Evolutionary conservation across 371 early-diverging fungal genomes (phyloP), one percentile per base, ranked within the genome.

Genomic region (Apophysomyces elegans): DNA sequence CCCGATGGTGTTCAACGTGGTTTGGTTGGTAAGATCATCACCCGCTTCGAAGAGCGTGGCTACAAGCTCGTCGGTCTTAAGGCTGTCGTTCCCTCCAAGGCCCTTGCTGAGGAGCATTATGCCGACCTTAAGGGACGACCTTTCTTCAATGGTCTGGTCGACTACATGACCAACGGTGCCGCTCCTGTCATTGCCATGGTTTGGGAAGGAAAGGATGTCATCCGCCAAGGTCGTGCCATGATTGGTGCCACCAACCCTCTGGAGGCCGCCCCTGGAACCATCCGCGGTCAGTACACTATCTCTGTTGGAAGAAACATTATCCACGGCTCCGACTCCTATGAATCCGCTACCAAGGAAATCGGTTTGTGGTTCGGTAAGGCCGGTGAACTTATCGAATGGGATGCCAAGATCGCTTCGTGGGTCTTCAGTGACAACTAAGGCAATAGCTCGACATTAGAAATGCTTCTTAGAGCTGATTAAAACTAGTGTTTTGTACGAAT

Each of bases 311-410:
- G 87, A 71, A 98, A 98, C 88, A 85, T 97, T 73, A 89, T 93
- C 83, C 98, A 98, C 87, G 98, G 97, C 47, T 91, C 94, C 59
- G 98, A 98, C 87, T 81, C 90, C 39, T 95, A 91, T 67, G 98
- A 96, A 81, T 85, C 86, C 69, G 97, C 96, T 64, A 89, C 94
- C 80, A 90, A 87, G 84, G 98, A 98, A 79, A 95, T 98, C 63
- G 84, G 81, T 26, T 80, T 97, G 71, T 95, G 98, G 98, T 94
- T 96, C 88, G 89, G 91, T 68, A 80, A 90, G 62, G 77, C 82
- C 63, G 77, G 79, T 69, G 82, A 81, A 46, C 76, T 81, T 60
- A 63, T 79, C 66, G 79, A 75, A 32, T 81, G 79, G 82, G 70
- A 74, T 47, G 76, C 77, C 56, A 72, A 73, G 62, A 79, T 73